Base-by-base conservation (phyloP, 768 basidiomycete genomes). In the Hygrocybe punicea region DNA sequence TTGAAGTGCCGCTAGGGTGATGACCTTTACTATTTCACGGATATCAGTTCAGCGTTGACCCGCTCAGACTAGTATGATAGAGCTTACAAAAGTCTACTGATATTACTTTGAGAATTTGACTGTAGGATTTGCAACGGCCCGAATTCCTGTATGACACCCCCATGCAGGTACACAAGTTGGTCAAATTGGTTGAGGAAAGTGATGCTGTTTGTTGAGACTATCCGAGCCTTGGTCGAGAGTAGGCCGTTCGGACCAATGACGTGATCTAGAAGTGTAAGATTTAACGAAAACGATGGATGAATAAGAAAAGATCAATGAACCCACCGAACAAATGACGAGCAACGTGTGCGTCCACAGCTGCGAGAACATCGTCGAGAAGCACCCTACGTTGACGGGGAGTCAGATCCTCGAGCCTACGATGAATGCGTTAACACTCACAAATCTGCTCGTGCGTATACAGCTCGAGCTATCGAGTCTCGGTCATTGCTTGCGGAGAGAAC, bases 341-440 rank as follows among this genome's bases (percentile, higher is more conserved):
- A 36, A 93, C 91, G 69, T 93, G 91, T n/a, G 87, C 84, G 63
- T 91, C 90, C 5, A 91, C 85, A 14, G 88, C 88, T 24, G 91
- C 87, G 34, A 98, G 79, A 40, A 93, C 93, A 60, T 98, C 95
- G 62, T 98, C 96, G 5, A 98, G 78, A 1, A 98, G 79, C 48
- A 89, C 75, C 33, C 86, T 88, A 57, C 11, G 62, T 50, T 14
- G 36, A 29, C 29, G 8, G 29, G 29, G 29, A 29, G 29, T 29
- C 29, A 29, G 29, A 8, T 29, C 29, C 29, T 29, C 29, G 29
- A 8, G 4, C 29, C 29, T 29, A n/a, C n/a, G 4, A 29, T 29
- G 8, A 29, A 29, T 29, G 8, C 29, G 4, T 29, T 29, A 8
- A 8, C 29, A 8, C 29, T 29, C 29, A 29, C 29, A 29, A 29